Evolutionary conservation across 2,329 filamentous ascomycete genomes (phyloP).

Genomic region (Penicillium sp.): DNA sequence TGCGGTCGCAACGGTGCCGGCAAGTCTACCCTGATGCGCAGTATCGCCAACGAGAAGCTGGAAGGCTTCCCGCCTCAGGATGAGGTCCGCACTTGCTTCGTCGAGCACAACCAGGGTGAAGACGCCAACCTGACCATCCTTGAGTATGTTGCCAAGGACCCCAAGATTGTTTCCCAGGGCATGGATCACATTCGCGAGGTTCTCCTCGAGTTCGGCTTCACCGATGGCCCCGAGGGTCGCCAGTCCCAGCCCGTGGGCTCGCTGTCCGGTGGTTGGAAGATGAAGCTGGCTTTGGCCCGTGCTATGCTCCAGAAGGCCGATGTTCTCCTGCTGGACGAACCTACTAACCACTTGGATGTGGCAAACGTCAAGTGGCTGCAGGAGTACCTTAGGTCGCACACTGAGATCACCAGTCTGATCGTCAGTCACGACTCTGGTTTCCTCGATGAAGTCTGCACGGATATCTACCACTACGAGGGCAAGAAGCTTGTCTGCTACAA

Average conservation of each 20-base stretch:
- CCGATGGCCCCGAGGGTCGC: constrained; percentile 79
- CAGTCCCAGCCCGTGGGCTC: constrained; percentile 90
- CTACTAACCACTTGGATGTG: constrained; percentile 97
- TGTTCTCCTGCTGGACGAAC: constrained; percentile 93
- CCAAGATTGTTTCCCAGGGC: constrained; percentile 75
- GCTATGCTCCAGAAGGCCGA: constrained; percentile 98
- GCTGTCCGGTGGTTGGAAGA: constrained; percentile 98
- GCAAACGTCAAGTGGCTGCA: constrained; percentile 95
- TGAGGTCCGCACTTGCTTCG: constrained; percentile 91
- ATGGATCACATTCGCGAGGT: constrained; percentile 78
- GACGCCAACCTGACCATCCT: constrained; percentile 95
- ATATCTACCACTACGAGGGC: constrained; percentile 98
- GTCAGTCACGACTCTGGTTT: constrained; percentile 98
- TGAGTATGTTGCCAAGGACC: constrained; percentile 87
- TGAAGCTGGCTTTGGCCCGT: constrained; percentile 94
- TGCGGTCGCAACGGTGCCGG: constrained; percentile 96
- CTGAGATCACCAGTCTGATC: constrained; percentile 94
- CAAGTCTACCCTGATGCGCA: constrained; percentile 98
- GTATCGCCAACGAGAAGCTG: constrained; percentile 90
- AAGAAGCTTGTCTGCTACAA: constrained; percentile 75
- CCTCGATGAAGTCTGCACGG: constrained; percentile 94
- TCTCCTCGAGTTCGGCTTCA: constrained; percentile 90
- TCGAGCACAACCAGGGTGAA: constrained; percentile 98
- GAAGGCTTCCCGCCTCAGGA: constrained; percentile 95
- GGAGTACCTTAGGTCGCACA: constrained; percentile 91